Evolutionary conservation across 83 land plant species (phyloP), one percentile per base, ranked within the genome.

Genomic region (Thuja plicata): DNA sequence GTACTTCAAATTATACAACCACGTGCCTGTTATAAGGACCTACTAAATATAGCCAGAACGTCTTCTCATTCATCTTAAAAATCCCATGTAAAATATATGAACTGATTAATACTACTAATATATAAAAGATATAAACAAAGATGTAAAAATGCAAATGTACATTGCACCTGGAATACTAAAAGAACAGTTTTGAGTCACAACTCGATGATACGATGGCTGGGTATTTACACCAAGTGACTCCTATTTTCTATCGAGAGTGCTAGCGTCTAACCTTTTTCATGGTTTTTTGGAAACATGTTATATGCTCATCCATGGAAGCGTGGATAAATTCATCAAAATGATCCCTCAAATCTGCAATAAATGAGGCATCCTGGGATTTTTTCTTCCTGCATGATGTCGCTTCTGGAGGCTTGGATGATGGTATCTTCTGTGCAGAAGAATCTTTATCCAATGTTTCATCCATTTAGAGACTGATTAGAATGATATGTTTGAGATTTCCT

Each of bases 231-330:
- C 32, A 8, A 24, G 32, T n/a, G 32, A 70, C 24, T 21, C n/a
- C 73, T 27, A 27, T 50, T 50, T 50, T 19, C 73, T 37, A 19
- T 19, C 27, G 27, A 43, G 27, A 81, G 45, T n/a, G 19, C 13
- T 12, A 24, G 43, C 1, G 37, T 74, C 55, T 35, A 43, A 97
- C 98, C 97, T 98, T 98, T 52, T 94, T 74, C 34, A 98, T 93
- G 12, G 99, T 98, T 85, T 97, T 98, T 90, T 92, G 89, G 84
- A 98, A 95, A 89, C 99, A 98, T 66, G 93, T 85, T 88, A 93
- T 96, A 92, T 98, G 99, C 88, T 98, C 99, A 85, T 98, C 99
- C 94, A 94, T 95, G 12, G 99, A 98, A 35, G 99, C 99, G 91
- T 98, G 90, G 77, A 97, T 90, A 89, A 98, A 98, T 88, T 98